Evolutionary conservation across 345 rosid species (phyloP).

Genomic region (Melaleuca quinquenervia): DNA sequence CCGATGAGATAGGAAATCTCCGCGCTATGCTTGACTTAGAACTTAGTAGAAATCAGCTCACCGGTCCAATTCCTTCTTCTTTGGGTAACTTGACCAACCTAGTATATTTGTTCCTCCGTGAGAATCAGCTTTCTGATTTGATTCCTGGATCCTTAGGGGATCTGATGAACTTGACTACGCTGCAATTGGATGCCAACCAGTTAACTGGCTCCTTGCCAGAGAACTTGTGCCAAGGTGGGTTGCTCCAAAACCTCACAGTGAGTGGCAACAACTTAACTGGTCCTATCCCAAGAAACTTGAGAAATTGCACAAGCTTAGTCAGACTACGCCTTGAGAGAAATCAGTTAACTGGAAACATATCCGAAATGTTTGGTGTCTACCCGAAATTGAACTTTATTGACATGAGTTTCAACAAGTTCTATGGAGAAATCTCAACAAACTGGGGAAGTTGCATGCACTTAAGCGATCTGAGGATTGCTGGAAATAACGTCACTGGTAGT

Average conservation of each 20-base stretch:
- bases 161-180: background rate
- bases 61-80: conserved; percentile 10
- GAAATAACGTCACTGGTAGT: conserved; percentile 1
- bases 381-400: conserved; percentile 7
- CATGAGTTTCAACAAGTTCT: conserved; percentile 15
- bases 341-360: background rate
- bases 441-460: conserved; percentile 8
- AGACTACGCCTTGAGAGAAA: background rate
- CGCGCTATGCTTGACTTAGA: background rate
- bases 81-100: background rate
- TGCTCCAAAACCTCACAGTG: background rate
- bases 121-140: background rate
- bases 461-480: background rate
- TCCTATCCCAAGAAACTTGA: background rate
- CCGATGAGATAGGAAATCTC: conserved; percentile 13
- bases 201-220: background rate
- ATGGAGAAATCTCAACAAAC: conserved; percentile 13
- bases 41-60: background rate
- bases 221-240: background rate
- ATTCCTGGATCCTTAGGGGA: conserved; percentile 2
- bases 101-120: background rate
- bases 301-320: background rate
- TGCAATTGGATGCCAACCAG: background rate
- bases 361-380: conserved; percentile 8
- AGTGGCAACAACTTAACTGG: background rate